Percentiles rank a stretch among this genome's conserved stretches.
Evolutionary conservation across 2,329 filamentous ascomycete genomes (phyloP).

Genomic region (Clarireedia hainanense): DNA sequence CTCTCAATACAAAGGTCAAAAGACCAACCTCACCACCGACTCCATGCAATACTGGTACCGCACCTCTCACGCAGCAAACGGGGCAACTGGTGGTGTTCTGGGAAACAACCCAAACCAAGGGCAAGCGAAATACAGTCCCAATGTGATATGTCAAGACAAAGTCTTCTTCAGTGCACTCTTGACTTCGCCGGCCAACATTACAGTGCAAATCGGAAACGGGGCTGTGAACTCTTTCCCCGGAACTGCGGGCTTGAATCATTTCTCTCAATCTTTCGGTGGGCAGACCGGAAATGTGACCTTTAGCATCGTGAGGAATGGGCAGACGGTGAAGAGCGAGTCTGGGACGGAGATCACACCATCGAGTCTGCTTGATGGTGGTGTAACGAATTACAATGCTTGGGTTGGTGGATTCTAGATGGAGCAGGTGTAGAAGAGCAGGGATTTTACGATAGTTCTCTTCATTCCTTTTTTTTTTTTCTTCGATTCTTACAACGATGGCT

Average conservation of each 20-base stretch:
- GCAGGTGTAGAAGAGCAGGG: neutral
- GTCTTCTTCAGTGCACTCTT: slow-evolving; percentile 28
- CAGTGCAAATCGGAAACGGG: slow-evolving; percentile 27
- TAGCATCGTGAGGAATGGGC: slow-evolving; percentile 21
- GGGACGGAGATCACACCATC: slow-evolving; percentile 22
- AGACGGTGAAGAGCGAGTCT: slow-evolving; percentile 15
- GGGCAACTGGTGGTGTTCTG: slow-evolving; percentile 29
- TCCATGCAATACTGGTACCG: slow-evolving; percentile 38
- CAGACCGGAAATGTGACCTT: slow-evolving; percentile 28
- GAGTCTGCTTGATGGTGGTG: slow-evolving; percentile 14
- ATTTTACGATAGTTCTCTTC: neutral
- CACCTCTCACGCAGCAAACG: slow-evolving; percentile 28
- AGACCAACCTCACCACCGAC: slow-evolving; percentile 26
- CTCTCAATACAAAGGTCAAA: slow-evolving; percentile 38
- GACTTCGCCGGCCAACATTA: slow-evolving; percentile 22
- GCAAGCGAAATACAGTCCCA: slow-evolving; percentile 17
- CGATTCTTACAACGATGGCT: neutral
- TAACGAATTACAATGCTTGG: slow-evolving; percentile 25
- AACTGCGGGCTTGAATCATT: slow-evolving; percentile 20
- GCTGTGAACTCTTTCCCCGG: slow-evolving; percentile 14
- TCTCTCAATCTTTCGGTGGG: slow-evolving; percentile 26
- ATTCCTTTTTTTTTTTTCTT: neutral
- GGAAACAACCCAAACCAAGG: slow-evolving; percentile 24
- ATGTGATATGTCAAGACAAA: slow-evolving; percentile 28
- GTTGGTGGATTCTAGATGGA: slow-evolving; percentile 20